Evolutionary conservation across 768 basidiomycete genomes (phyloP).

Genomic region (Pulveroboletus sp.): DNA sequence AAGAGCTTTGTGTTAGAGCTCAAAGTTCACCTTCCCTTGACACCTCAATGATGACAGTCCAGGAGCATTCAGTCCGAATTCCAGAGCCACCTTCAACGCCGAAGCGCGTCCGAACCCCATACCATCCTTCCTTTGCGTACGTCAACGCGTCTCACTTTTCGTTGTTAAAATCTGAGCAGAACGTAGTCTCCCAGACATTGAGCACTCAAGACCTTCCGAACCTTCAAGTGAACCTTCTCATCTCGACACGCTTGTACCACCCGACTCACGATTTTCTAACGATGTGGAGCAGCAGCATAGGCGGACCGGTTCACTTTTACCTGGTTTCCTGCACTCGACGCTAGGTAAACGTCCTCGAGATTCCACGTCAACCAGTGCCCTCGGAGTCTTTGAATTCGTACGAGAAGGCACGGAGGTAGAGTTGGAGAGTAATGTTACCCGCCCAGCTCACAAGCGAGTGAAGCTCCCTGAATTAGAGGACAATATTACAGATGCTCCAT

Average conservation of each 20-base stretch:
- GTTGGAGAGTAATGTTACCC: slow-evolving; percentile 34
- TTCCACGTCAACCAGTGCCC: slow-evolving; percentile 39
- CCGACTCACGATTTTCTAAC: slow-evolving; percentile 6
- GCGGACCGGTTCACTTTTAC: slow-evolving; percentile 19
- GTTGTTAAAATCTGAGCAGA: slow-evolving; percentile 10
- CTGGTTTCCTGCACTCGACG: slow-evolving; percentile 41
- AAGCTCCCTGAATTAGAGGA: slow-evolving; percentile 33
- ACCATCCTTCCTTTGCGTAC: slow-evolving; percentile 22
- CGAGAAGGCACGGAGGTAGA: slow-evolving; percentile 39
- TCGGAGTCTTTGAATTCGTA: slow-evolving; percentile 40
- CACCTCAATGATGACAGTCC: slow-evolving; percentile 4
- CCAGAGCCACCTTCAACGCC: slow-evolving; percentile 32
- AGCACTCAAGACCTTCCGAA: slow-evolving; percentile 17
- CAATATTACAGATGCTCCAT: slow-evolving; percentile 10
- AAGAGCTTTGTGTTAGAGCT: slow-evolving; percentile 23
- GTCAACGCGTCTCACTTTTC: slow-evolving; percentile 3
- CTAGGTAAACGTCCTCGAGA: slow-evolving; percentile 68
- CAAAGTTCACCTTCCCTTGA: slow-evolving; percentile 9
- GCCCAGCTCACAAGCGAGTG: slow-evolving; percentile 51
- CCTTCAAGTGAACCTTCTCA: slow-evolving; percentile 19
- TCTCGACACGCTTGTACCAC: slow-evolving; percentile 10
- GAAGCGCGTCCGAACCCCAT: slow-evolving; percentile 32
- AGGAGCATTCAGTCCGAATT: slow-evolving; percentile 18
- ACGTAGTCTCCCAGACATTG: slow-evolving; percentile 18
- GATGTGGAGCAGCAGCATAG: slow-evolving; percentile 11